phyloP scores from a whole-genome alignment of 441 rosid genomes.

The Raphanus hybrid region DNA sequence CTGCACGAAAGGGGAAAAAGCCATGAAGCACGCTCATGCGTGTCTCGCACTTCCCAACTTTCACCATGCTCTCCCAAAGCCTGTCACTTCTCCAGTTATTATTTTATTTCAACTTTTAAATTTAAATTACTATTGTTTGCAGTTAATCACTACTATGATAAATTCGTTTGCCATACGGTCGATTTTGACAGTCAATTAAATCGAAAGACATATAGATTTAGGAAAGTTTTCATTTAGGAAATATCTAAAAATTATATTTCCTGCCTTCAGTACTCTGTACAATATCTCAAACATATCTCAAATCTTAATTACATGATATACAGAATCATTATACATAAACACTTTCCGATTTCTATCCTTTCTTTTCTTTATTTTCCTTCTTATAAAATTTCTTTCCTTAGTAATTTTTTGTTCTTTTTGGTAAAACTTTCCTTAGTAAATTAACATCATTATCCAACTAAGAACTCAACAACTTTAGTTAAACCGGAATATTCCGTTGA shows the following conservation, averaged over 20 bases:
- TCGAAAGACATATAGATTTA: background rate
- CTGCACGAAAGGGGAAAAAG: conserved; percentile 28
- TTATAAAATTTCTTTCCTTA: background rate
- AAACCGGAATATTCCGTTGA: conserved; percentile 6
- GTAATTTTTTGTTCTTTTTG: background rate
- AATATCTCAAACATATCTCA: conserved; percentile 29
- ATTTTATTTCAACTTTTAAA: background rate
- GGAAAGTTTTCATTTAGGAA: conserved; percentile 15
- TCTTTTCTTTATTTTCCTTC: background rate
- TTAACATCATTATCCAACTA: conserved; percentile 3
- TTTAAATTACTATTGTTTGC: background rate
- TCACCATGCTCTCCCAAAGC: conserved; percentile 36
- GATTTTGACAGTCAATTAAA: background rate
- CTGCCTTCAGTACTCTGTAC: background rate
- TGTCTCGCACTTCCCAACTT: conserved; percentile 40
- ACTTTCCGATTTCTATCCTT: background rate
- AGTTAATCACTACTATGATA: background rate
- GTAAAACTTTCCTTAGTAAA: background rate
- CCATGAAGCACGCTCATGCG: conserved; percentile 49
- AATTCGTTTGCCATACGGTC: background rate
- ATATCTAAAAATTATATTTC: background rate
- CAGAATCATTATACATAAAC: conserved; percentile 26
- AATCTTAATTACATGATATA: conserved; percentile 15
- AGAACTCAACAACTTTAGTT: background rate
- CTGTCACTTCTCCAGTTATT: conserved; percentile 11